Evolutionary conservation across 345 rosid genomes (phyloP).

Genomic region (Syzygium aromaticum): DNA sequence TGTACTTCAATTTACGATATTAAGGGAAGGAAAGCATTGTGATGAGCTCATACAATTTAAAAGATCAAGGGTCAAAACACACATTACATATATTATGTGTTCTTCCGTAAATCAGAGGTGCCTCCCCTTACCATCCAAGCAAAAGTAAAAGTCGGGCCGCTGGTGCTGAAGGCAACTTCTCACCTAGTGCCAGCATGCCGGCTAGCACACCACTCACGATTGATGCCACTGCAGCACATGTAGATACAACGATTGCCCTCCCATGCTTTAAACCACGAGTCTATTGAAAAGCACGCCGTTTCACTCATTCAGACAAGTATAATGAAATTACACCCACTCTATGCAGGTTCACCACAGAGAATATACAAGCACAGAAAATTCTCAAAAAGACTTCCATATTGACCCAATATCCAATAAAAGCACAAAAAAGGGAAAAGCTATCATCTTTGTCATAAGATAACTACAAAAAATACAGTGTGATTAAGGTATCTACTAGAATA

Average conservation of each 20-base stretch:
- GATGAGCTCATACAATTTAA: neutral
- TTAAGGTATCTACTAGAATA: neutral
- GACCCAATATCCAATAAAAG: neutral
- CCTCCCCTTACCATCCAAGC: slow-evolving; percentile 61
- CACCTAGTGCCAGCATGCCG: slow-evolving; percentile 93
- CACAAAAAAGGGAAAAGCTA: neutral
- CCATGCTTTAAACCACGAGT: slow-evolving; percentile 94
- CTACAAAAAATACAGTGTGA: neutral
- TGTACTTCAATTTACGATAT: neutral
- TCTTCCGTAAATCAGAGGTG: neutral
- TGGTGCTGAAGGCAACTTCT: slow-evolving; percentile 76
- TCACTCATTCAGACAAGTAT: neutral
- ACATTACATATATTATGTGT: neutral
- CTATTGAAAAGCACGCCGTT: slow-evolving; percentile 26
- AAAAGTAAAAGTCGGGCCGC: slow-evolving; percentile 62
- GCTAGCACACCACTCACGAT: slow-evolving; percentile 94
- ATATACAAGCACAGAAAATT: neutral
- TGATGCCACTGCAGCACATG: slow-evolving; percentile 97
- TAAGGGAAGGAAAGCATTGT: neutral
- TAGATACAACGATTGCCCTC: slow-evolving; percentile 87
- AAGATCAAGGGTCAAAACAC: neutral
- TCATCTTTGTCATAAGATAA: neutral
- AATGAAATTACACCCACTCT: neutral
- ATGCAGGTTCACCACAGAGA: neutral
- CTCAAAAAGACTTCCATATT: neutral